Evolutionary conservation across 441 rosid species (phyloP).

Genomic region (Metrosideros polymorpha): DNA sequence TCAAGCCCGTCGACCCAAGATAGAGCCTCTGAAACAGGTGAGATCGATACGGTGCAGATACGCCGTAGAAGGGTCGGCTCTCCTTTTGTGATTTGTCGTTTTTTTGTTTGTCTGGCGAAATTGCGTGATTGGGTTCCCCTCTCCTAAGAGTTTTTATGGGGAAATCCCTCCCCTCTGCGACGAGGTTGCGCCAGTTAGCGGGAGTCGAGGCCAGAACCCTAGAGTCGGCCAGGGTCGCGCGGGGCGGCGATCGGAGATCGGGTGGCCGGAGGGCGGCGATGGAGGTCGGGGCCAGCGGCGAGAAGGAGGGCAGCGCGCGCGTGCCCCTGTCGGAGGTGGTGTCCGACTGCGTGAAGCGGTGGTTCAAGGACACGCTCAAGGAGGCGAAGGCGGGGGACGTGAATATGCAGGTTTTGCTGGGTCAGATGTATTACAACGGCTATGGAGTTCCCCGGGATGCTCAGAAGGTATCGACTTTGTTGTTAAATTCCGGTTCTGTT

Average conservation of each 20-base stretch:
- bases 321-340: constrained; percentile 75
- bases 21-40: not conserved
- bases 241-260: not conserved
- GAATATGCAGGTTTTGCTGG: constrained; percentile 75
- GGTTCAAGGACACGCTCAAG: constrained; percentile 88
- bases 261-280: constrained; percentile 31
- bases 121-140: not conserved
- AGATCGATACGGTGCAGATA: not conserved
- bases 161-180: constrained; percentile 31
- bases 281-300: constrained; percentile 5
- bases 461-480: constrained; percentile 31
- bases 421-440: constrained; percentile 91
- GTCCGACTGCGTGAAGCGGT: constrained; percentile 76
- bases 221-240: constrained; percentile 20
- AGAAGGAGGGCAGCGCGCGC: constrained; percentile 10
- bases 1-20: not conserved
- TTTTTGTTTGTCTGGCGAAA: not conserved
- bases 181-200: constrained; percentile 30
- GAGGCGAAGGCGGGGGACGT: constrained; percentile 88
- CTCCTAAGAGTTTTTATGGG: constrained; percentile 29
- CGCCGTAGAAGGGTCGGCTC: not conserved
- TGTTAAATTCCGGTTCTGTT: not conserved
- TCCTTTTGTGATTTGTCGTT: not conserved
- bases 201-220: constrained; percentile 14
- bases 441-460: constrained; percentile 64